Base-by-base conservation (phyloP, 441 rosid species). In the Jatropha multifida region DNA sequence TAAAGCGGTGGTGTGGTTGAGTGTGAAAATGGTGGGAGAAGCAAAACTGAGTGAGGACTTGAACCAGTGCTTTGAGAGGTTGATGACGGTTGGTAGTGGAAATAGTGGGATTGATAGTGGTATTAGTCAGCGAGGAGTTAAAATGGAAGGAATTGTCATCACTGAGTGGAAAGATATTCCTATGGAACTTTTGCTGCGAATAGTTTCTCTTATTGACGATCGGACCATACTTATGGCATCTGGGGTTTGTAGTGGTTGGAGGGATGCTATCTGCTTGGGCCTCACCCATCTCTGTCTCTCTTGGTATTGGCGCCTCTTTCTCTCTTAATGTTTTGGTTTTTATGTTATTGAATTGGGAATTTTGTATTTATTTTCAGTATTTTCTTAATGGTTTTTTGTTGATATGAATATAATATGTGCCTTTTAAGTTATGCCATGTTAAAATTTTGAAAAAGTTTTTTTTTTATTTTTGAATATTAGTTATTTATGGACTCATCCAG, bases 231-330 rank as follows among this genome's bases (percentile, higher is more conserved):
- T 95, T 64, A 80, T 79, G 77, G 98, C 96, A 79, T 90, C 97
- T 80, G 94, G 92, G 75, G 90, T 95, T 79, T 95, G 94, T 40
- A 81, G 87, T 78, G 96, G 96, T 13, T 95, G 99, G 99, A 92
- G 97, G 77, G 99, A 93, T 82, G 90, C 92, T 40, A 79, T 92
- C 66, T 82, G 89, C 73, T 77, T 90, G 82, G 99, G 94, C 63
- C 89, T 90, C 71, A 89, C 96, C 46, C 93, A 87, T 78, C 92
- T 95, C 54, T 88, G 86, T 72, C 96, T 95, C 76, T 90, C 88
- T 58, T 88, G 98, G 99, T 95, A 87, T 71, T 44, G 2, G 5
- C 9, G 12, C 37, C 48, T 68, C 65, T 63, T 44, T 65, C 46
- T 64, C 4, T 70, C 9, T 15, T 27, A 68, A 15, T 65, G 37